Conservation (phyloP, 2,329 filamentous ascomycete genomes). For the Aspergillus pseudoterreus region DNA sequence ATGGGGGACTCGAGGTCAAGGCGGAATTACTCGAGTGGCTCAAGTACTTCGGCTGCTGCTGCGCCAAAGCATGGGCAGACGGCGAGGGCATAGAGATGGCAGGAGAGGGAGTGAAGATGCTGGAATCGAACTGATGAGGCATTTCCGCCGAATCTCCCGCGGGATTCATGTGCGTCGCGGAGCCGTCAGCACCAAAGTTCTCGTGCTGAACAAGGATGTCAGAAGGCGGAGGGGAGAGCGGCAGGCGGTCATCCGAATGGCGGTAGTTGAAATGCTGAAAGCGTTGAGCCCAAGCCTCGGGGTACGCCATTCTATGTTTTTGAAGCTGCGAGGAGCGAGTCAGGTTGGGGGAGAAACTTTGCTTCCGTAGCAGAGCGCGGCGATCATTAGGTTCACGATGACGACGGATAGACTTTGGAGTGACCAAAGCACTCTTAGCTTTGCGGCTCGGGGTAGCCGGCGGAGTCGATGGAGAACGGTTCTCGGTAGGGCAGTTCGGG, state of each 20-base stretch:
- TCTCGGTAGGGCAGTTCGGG: constrained; percentile 12
- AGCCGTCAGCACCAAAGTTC: constrained; percentile 29
- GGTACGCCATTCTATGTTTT: constrained; percentile 40
- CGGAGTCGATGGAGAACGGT: constrained; percentile 32
- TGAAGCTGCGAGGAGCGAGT: constrained; percentile 51
- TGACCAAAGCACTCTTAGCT: constrained; percentile 34
- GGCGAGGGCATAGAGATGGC: constrained; percentile 33
- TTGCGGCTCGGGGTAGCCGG: constrained; percentile 36
- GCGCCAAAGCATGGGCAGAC: constrained; percentile 23
- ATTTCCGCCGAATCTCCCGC: constrained; percentile 32
- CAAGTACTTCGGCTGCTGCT: constrained; percentile 32
- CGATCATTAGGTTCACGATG: constrained; percentile 41
- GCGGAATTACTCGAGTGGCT: constrained; percentile 26
- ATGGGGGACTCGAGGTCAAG: constrained; percentile 33
- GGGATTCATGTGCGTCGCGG: constrained; percentile 29
- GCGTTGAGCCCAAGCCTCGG: constrained; percentile 51
- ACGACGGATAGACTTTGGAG: constrained; percentile 36
- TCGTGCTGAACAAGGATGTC: constrained; percentile 40
- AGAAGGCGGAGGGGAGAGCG: constrained; percentile 46
- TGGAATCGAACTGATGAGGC: constrained; percentile 29
- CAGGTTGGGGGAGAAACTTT: constrained; percentile 49
- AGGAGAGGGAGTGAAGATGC: constrained; percentile 31
- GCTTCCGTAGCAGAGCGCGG: constrained; percentile 38
- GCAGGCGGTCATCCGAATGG: constrained; percentile 39
- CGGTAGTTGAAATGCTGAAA: constrained; percentile 52